Conservation (phyloP, 192 early-diverging fungal genomes). For the Chytriomyces confervae region DNA sequence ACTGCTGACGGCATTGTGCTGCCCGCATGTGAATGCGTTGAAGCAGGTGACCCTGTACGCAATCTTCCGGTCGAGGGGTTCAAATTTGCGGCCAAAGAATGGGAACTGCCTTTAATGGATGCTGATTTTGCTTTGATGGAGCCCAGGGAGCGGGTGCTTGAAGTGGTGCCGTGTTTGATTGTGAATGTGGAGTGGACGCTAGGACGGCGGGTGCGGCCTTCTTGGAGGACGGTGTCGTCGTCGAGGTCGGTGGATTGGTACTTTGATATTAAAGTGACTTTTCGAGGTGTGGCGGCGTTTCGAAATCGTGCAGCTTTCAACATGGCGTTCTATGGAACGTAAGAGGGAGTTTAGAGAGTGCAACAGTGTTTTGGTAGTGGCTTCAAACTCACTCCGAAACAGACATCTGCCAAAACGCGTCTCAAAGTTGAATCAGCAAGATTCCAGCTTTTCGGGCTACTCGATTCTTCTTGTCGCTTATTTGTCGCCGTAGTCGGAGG, state of each 20-base stretch:
- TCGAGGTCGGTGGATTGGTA: slow-evolving; percentile 2
- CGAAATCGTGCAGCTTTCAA: slow-evolving; percentile 27
- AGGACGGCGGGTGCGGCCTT: not conserved
- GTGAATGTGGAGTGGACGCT: not conserved
- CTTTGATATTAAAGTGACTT: slow-evolving; percentile 8
- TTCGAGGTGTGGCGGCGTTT: not conserved
- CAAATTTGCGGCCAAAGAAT: not conserved
- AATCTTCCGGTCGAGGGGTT: not conserved
- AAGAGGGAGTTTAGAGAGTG: not conserved
- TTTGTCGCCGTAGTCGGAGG: not conserved
- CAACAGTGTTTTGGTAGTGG: too few relatives aligned
- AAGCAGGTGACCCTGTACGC: not conserved
- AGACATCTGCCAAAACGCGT: slow-evolving; percentile 56
- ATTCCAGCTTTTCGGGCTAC: slow-evolving; percentile 39
- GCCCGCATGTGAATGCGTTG: not conserved
- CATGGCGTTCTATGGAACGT: slow-evolving; percentile 27
- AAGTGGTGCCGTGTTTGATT: not conserved
- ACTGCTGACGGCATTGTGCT: not conserved
- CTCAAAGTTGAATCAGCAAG: slow-evolving; percentile 40
- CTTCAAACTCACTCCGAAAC: slow-evolving; percentile 51
- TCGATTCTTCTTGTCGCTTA: not conserved
- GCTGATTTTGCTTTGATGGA: not conserved
- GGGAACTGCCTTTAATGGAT: slow-evolving; percentile 11
- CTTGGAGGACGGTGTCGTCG: not conserved
- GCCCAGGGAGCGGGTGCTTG: not conserved